These are phyloP conservation scores for Pseudogymnoascus sp. DNA, from an alignment of 2,329 filamentous ascomycete species.

Conservation along the genomic window DNA sequence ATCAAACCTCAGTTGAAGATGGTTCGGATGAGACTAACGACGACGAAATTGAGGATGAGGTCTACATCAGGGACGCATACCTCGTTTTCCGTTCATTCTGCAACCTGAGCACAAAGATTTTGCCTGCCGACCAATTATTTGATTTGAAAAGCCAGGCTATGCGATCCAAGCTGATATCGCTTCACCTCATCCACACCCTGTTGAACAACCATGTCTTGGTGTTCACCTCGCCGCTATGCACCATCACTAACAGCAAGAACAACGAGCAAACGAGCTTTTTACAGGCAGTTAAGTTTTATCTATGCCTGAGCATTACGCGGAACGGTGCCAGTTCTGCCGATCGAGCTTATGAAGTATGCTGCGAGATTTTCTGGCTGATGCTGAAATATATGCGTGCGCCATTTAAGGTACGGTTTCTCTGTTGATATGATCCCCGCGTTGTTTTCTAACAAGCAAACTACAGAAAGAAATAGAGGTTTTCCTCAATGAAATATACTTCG, in stretches of 20 bases:
- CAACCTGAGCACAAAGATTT: conserved; percentile 87
- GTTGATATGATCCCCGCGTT: neutral
- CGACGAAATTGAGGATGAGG: conserved; percentile 74
- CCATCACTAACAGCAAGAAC: conserved; percentile 82
- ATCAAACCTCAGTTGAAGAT: conserved; percentile 46
- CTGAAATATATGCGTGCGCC: conserved; percentile 85
- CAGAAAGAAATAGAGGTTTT: conserved; percentile 97
- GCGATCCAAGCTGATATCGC: conserved; percentile 90
- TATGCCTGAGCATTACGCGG: conserved; percentile 87
- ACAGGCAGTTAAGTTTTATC: conserved; percentile 92
- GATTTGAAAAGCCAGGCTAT: conserved; percentile 92
- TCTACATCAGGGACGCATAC: conserved; percentile 95
- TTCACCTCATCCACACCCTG: conserved; percentile 91
- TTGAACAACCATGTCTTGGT: conserved; percentile 88
- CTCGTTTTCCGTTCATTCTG: conserved; percentile 96
- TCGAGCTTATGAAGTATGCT: conserved; percentile 87
- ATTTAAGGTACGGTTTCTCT: conserved; percentile 60
- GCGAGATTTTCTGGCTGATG: conserved; percentile 98
- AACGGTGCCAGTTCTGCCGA: conserved; percentile 93
- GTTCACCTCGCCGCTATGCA: conserved; percentile 85
- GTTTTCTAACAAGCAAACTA: conserved; percentile 12
- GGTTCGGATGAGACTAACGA: conserved; percentile 48
- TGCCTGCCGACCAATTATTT: conserved; percentile 83
- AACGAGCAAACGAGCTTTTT: conserved; percentile 85
- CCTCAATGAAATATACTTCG: conserved; percentile 91